Conservation (phyloP, 176 grass and related monocot genomes). For the Zoysia pacifica region DNA sequence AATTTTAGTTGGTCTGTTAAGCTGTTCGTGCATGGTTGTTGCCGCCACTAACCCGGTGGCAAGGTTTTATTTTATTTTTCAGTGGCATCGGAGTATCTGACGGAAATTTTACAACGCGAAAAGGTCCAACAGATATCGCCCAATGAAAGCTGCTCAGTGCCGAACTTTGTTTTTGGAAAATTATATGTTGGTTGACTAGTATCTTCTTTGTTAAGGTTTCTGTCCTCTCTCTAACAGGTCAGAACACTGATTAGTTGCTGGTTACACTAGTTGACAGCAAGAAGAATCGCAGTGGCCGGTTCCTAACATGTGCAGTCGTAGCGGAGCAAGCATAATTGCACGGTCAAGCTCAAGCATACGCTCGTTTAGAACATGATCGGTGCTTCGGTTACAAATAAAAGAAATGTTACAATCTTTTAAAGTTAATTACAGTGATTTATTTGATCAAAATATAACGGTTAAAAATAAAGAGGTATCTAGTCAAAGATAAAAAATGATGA, state of each 20-base stretch:
- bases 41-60: conserved; percentile 23
- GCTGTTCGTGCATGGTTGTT: conserved; percentile 32
- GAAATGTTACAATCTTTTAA: too few species aligned
- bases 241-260: background rate
- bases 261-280: conserved; percentile 19
- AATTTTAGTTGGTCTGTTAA: conserved; percentile 29
- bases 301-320: conserved; percentile 26
- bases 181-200: conserved; percentile 28
- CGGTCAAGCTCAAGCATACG: conserved; percentile 10
- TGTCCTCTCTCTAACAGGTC: background rate
- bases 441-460: too few species aligned
- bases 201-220: background rate
- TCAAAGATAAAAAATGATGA: too few species aligned
- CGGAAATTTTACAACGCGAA: conserved; percentile 16
- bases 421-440: too few species aligned
- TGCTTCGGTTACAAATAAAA: background rate
- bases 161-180: conserved; percentile 24
- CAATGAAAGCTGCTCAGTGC: conserved; percentile 44
- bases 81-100: background rate
- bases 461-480: too few species aligned
- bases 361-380: background rate
- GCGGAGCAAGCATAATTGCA: conserved; percentile 20
- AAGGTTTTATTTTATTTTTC: conserved; percentile 1
- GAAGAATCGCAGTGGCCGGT: conserved; percentile 31
- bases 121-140: conserved; percentile 33